A percentile compares a stretch with the other conserved stretches of the same genome.
These are phyloP conservation scores for Trichophyton rubrum DNA, from an alignment of 2,329 filamentous ascomycete species.

Conservation along the genomic window DNA sequence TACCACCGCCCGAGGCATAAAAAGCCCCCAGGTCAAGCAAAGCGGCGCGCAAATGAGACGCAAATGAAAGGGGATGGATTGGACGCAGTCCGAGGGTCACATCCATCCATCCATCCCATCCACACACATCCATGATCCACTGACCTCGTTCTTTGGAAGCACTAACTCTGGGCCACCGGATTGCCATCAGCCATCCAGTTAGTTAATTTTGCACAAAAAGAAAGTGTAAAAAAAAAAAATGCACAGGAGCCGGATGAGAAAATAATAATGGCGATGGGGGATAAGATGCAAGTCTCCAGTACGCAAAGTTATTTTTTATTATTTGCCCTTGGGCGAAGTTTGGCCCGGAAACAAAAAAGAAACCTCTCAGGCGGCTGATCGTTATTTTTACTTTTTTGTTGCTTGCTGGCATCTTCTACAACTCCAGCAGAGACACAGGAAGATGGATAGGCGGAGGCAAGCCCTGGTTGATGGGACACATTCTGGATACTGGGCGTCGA, in stretches of 20 bases:
- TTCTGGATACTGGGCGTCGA: neutral
- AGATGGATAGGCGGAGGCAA: neutral
- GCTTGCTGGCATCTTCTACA: neutral
- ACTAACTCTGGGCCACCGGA: slow-evolving; percentile 4
- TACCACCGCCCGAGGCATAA: neutral
- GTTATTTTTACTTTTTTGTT: slow-evolving; percentile 4
- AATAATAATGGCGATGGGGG: neutral
- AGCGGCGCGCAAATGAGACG: slow-evolving; percentile 3
- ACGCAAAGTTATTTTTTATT: slow-evolving; percentile 4
- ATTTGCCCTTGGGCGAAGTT: slow-evolving; percentile 4
- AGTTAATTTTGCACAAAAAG: slow-evolving; percentile 4
- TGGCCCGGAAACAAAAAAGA: slow-evolving; percentile 2
- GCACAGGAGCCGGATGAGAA: neutral
- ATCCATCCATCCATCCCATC: slow-evolving; percentile 4
- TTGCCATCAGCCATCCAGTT: slow-evolving; percentile 4
- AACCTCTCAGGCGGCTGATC: slow-evolving; percentile 3
- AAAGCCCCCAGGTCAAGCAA: neutral
- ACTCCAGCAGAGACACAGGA: neutral
- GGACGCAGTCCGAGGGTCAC: slow-evolving; percentile 2
- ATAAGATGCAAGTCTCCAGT: slow-evolving; percentile 1
- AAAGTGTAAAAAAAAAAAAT: neutral
- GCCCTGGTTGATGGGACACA: slow-evolving; percentile 4
- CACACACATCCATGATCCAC: slow-evolving; percentile 3
- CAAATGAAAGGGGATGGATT: slow-evolving; percentile 3
- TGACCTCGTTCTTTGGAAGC: slow-evolving; percentile 1